Percentiles rank a stretch among this genome's conserved stretches.
Conservation (phyloP, 805 yeast genomes). For the Candida coleopterorum region DNA sequence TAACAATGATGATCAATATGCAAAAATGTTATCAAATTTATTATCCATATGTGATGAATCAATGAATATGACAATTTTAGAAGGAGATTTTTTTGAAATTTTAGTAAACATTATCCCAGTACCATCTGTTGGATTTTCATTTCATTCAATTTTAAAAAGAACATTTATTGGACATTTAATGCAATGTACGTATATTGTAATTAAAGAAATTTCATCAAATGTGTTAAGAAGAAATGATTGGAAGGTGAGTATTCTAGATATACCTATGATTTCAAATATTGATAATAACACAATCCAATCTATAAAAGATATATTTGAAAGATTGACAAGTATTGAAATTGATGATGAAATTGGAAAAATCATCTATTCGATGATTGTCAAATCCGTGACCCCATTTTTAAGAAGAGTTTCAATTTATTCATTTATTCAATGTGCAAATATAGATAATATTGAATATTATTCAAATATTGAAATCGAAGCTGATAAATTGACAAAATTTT, state of each 20-base stretch:
- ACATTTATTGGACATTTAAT: conserved; percentile 52
- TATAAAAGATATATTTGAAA: conserved; percentile 22
- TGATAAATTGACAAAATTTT: conserved; percentile 45
- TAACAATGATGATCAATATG: conserved; percentile 25
- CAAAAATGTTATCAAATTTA: conserved; percentile 30
- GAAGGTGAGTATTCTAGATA: conserved; percentile 28
- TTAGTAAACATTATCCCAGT: conserved; percentile 48
- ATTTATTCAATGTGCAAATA: conserved; percentile 47
- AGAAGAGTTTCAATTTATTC: conserved; percentile 58
- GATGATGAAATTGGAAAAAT: conserved; percentile 31
- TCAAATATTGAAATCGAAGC: conserved; percentile 40
- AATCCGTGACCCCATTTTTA: conserved; percentile 58
- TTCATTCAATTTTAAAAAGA: conserved; percentile 43
- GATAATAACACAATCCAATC: conserved; percentile 16
- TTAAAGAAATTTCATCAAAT: conserved; percentile 23
- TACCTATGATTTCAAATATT: conserved; percentile 28
- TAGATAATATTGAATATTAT: conserved; percentile 23
- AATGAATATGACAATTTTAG: conserved; percentile 31
- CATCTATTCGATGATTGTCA: conserved; percentile 51
- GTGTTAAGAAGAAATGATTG: conserved; percentile 18
- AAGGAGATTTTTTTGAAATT: conserved; percentile 48
- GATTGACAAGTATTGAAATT: conserved; percentile 9
- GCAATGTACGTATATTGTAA: conserved; percentile 34
- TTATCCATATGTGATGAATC: conserved; percentile 27
- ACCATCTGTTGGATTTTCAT: conserved; percentile 39